A percentile compares a stretch with the other conserved stretches of the same genome.
phyloP scores from a whole-genome alignment of 2,329 filamentous ascomycete genomes.

The Cladophialophora exuberans region DNA sequence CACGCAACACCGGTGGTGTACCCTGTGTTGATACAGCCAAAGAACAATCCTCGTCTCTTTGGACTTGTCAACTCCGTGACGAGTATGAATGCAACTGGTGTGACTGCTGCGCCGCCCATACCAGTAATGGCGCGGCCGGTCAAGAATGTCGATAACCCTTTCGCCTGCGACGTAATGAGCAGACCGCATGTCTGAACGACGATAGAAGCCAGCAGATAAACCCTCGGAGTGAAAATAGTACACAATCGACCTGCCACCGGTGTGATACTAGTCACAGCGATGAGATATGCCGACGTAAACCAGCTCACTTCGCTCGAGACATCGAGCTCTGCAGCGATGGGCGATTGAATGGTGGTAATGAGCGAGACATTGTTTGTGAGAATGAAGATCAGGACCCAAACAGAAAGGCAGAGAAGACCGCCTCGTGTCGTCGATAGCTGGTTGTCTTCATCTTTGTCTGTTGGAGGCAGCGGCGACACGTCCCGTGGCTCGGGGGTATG shows the following conservation, averaged over 20 bases:
- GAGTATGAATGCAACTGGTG: constrained; percentile 74
- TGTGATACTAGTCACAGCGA: constrained; percentile 61
- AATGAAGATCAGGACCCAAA: constrained; percentile 33
- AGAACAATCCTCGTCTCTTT: constrained; percentile 69
- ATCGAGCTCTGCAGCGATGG: constrained; percentile 74
- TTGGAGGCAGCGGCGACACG: neutral
- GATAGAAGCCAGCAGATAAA: constrained; percentile 66
- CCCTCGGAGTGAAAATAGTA: constrained; percentile 68
- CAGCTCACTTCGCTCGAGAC: constrained; percentile 74
- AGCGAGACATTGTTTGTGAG: constrained; percentile 68
- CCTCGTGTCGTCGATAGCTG: constrained; percentile 22
- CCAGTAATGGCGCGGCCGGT: constrained; percentile 70
- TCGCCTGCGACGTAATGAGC: constrained; percentile 65
- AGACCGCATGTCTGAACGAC: constrained; percentile 64
- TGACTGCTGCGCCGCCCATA: constrained; percentile 70
- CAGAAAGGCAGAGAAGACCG: constrained; percentile 27
- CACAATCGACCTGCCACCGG: constrained; percentile 73
- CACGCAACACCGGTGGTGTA: constrained; percentile 73
- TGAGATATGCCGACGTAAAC: constrained; percentile 80
- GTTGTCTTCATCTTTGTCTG: neutral
- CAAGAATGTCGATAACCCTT: constrained; percentile 65
- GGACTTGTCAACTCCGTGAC: constrained; percentile 73
- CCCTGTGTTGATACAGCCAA: constrained; percentile 73
- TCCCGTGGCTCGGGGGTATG: neutral
- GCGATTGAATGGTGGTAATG: constrained; percentile 78